A percentile compares a stretch with the other conserved stretches of the same genome.
Evolutionary conservation across 179 eudicot species (phyloP).

Genomic region (Amaranthus tricolor): DNA sequence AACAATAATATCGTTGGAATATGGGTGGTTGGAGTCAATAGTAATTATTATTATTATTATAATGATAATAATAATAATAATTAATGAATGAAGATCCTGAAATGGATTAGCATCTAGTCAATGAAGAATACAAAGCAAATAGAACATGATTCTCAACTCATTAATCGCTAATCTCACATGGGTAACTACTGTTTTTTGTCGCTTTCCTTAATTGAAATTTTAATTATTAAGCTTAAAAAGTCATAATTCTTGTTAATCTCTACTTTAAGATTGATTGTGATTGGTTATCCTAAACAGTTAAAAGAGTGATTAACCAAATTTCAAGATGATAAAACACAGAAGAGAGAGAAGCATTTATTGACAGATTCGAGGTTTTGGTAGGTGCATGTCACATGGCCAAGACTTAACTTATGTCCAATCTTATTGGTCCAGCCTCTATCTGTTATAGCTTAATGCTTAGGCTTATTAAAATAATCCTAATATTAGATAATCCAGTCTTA

Average conservation of each 20-base stretch:
- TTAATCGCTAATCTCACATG: conserved; percentile 38
- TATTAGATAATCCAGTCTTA: neutral
- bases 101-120: conserved; percentile 25
- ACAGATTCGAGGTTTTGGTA: conserved; percentile 28
- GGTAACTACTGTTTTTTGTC: conserved; percentile 26
- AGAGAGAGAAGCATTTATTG: neutral
- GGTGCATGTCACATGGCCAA: conserved; percentile 34
- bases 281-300: conserved; percentile 19
- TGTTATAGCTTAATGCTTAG: conserved; percentile 26
- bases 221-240: neutral
- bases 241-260: conserved; percentile 2
- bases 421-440: conserved; percentile 36
- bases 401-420: conserved; percentile 23
- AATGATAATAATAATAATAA: neutral
- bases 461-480: neutral
- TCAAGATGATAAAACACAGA: conserved; percentile 22
- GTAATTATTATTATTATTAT: too few species aligned
- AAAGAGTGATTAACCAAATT: conserved; percentile 20
- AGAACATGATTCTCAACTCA: conserved; percentile 30
- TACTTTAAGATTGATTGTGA: conserved; percentile 17
- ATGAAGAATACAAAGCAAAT: conserved; percentile 28
- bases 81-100: conserved; percentile 15
- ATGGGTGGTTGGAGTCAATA: conserved; percentile 9
- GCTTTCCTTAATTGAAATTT: neutral
- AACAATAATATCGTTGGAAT: conserved; percentile 14